Evolutionary conservation across 139 green algal genomes (phyloP).

Genomic region (Tetraselmis chui): DNA sequence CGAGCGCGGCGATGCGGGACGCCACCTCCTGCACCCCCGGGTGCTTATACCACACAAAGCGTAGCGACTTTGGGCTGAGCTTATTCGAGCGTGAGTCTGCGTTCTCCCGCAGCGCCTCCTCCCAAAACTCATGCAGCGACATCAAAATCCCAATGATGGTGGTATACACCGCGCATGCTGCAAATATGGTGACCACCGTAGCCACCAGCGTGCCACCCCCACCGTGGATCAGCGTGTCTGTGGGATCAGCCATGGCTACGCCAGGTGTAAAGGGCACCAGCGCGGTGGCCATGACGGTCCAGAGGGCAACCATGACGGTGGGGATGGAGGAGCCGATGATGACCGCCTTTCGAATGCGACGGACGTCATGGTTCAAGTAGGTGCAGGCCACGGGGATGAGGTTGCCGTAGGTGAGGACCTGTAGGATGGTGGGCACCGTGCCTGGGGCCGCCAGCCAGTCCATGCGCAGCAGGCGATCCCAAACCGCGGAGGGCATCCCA

Average conservation of each 20-base stretch:
- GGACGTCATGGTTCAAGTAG: neutral
- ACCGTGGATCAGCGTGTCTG: neutral
- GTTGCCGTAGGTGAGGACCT: neutral
- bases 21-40: neutral
- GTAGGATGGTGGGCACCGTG: neutral
- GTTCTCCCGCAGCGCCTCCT: neutral
- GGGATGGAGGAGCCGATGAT: neutral
- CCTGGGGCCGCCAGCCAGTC: neutral
- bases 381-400: conserved; percentile 3
- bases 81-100: neutral
- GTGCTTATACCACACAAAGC: neutral
- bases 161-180: neutral
- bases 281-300: neutral
- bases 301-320: neutral
- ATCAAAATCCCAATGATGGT: conserved; percentile 1
- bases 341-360: neutral
- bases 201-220: neutral
- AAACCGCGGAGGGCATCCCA: neutral
- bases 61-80: neutral
- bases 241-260: neutral
- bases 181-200: neutral
- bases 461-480: neutral
- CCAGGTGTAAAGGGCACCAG: neutral
- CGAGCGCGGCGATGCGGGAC: neutral
- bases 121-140: conserved; percentile 4